phyloP scores from a whole-genome alignment of 179 eudicot genomes.

The Gypsophila paniculata region DNA sequence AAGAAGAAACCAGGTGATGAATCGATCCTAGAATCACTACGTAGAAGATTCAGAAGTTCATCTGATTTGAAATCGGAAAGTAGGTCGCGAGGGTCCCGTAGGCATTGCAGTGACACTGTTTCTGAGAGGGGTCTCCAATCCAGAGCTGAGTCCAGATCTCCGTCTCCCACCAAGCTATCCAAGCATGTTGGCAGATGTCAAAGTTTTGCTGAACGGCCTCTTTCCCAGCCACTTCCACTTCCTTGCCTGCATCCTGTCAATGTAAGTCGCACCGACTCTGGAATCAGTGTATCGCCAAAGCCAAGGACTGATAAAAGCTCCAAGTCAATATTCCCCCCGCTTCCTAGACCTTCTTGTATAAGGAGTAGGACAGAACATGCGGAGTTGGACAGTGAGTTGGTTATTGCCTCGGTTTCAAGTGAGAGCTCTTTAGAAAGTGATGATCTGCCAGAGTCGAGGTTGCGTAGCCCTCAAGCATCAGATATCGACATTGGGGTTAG shows the following conservation, averaged over 20 bases:
- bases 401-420: conserved; percentile 66
- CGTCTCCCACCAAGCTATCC: conserved; percentile 76
- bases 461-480: conserved; percentile 63
- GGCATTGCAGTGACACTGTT: conserved; percentile 53
- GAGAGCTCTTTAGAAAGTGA: conserved; percentile 78
- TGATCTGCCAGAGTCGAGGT: conserved; percentile 64
- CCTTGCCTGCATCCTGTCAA: conserved; percentile 53
- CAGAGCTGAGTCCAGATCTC: conserved; percentile 65
- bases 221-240: conserved; percentile 80
- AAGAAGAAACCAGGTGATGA: conserved; percentile 72
- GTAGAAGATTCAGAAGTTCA: conserved; percentile 50
- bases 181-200: conserved; percentile 87
- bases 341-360: conserved; percentile 69
- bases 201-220: conserved; percentile 78
- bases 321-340: conserved; percentile 60
- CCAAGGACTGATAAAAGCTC: conserved; percentile 51
- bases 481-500: conserved; percentile 64
- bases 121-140: conserved; percentile 65
- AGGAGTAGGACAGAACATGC: conserved; percentile 58
- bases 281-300: conserved; percentile 55
- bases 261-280: conserved; percentile 71
- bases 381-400: conserved; percentile 63
- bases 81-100: conserved; percentile 59
- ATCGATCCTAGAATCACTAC: conserved; percentile 53
- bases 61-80: conserved; percentile 56